Percentiles rank a stretch among this genome's conserved stretches.
Conservation (phyloP, 805 yeast species). For the Ogataea minuta region DNA sequence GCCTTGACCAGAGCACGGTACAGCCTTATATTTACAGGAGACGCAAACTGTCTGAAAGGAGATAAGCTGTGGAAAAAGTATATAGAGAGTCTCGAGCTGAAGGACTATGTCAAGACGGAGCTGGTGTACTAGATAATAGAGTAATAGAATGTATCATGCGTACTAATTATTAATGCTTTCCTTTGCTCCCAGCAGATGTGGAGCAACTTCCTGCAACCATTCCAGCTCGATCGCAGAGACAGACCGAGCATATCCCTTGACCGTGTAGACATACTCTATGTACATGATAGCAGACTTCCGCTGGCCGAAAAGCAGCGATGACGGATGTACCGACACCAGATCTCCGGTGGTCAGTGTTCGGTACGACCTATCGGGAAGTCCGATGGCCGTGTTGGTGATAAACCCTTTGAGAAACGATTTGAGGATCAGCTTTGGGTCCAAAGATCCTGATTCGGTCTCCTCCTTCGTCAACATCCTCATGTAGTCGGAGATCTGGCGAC, state of each 20-base stretch:
- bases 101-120: slow-evolving; percentile 31
- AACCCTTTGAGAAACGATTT: slow-evolving; percentile 83
- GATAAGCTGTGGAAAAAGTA: slow-evolving; percentile 51
- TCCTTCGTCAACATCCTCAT: slow-evolving; percentile 44
- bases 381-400: slow-evolving; percentile 86
- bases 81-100: slow-evolving; percentile 38
- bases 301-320: slow-evolving; percentile 81
- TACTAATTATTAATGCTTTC: slow-evolving; percentile 6
- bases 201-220: slow-evolving; percentile 85
- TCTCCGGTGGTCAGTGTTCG: slow-evolving; percentile 84
- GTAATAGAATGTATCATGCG: not conserved
- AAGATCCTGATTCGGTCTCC: slow-evolving; percentile 33
- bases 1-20: slow-evolving; percentile 70
- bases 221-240: slow-evolving; percentile 78
- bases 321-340: slow-evolving; percentile 84
- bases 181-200: slow-evolving; percentile 53
- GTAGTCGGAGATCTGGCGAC: slow-evolving; percentile 72
- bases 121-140: slow-evolving; percentile 1
- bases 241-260: slow-evolving; percentile 87
- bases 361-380: slow-evolving; percentile 91
- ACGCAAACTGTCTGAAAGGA: slow-evolving; percentile 48
- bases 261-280: slow-evolving; percentile 89
- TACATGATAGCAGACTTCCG: slow-evolving; percentile 87
- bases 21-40: slow-evolving; percentile 63
- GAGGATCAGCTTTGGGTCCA: slow-evolving; percentile 58